Base-by-base conservation (phyloP, 1,284 basidiomycete species). In the Trametes versicolor region DNA sequence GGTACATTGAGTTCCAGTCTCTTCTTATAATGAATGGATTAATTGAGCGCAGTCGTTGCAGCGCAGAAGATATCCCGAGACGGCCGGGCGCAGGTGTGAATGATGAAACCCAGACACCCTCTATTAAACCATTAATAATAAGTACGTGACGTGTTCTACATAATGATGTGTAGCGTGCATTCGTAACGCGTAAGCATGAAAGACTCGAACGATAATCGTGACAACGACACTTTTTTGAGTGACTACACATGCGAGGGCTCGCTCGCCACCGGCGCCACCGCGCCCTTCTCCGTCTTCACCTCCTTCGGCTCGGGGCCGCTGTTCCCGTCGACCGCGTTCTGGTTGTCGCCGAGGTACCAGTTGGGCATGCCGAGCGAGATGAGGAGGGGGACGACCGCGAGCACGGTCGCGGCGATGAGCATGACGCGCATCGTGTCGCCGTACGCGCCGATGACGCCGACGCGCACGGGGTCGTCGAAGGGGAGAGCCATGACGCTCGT, bases 391-490 rank as follows among this genome's bases (percentile, higher is more conserved):
- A 74, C 53, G 60, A 74, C 69, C 27, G 71, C 70, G 53, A 78
- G 59, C 45, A 69, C 71, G 29, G 77, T 77, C 19, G 76, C 78
- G 3, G 68, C 80, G 64, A 87, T 82, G 41, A 83, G 78, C 75
- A 88, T 81, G 12, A 80, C 74, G 67, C 82, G 81, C 87, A 88
- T 88, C 34, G 83, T 83, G 47, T 85, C 82, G 67, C 81, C 77
- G 73, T 87, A 87, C 2, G 85, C 85, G 57, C 68, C 68, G 62
- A 89, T 88, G 34, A 86, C 87, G 60, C 88, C 89, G 60, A 84
- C 78, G 27, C 88, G 82, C 48, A 87, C 80, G 7, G 87, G 85
- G 67, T 85, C 79, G 36, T 83, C 83, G 19, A 81, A 77, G 2
- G 84, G 81, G 65, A 82, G 82, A 36, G 75, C 63, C 19, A 80